Evolutionary conservation across 2,329 filamentous ascomycete genomes (phyloP).

Genomic region (Fusarium agapanthi): DNA sequence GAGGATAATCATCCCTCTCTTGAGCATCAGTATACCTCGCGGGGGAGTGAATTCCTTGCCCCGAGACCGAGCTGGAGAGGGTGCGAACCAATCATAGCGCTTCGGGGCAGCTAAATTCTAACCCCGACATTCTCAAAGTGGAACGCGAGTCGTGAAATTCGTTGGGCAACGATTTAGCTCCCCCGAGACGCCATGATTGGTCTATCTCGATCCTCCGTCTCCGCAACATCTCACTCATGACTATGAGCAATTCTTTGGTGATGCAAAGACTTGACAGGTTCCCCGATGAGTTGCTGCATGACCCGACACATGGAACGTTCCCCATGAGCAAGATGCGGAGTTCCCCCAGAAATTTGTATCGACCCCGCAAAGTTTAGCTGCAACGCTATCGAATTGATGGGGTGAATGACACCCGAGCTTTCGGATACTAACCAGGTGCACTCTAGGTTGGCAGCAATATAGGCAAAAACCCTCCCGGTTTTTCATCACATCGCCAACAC

Average conservation of each 20-base stretch:
- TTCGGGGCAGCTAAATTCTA: not conserved
- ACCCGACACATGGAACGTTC: not conserved
- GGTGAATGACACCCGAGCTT: not conserved
- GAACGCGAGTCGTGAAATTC: not conserved
- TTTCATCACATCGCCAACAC: not conserved
- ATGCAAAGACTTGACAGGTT: not conserved
- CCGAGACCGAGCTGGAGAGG: not conserved
- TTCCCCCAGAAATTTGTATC: not conserved
- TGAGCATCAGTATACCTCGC: fast-evolving
- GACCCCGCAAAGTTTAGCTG: constrained; percentile 4
- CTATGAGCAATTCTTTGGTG: not conserved
- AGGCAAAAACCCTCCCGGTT: not conserved
- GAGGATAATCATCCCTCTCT: not conserved
- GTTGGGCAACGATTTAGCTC: constrained; percentile 28
- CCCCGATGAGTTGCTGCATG: not conserved
- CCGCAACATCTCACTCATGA: not conserved
- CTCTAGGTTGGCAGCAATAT: not conserved
- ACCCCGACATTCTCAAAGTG: not conserved
- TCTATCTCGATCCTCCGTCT: fast-evolving
- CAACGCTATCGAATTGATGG: constrained; percentile 5
- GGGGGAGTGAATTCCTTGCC: constrained; percentile 3
- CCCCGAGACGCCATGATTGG: constrained; percentile 35
- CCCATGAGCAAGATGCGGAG: not conserved
- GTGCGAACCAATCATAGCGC: not conserved
- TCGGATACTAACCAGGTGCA: not conserved